Evolutionary conservation across 257 asterid species (phyloP).

Genomic region (Rauvolfia tetraphylla): DNA sequence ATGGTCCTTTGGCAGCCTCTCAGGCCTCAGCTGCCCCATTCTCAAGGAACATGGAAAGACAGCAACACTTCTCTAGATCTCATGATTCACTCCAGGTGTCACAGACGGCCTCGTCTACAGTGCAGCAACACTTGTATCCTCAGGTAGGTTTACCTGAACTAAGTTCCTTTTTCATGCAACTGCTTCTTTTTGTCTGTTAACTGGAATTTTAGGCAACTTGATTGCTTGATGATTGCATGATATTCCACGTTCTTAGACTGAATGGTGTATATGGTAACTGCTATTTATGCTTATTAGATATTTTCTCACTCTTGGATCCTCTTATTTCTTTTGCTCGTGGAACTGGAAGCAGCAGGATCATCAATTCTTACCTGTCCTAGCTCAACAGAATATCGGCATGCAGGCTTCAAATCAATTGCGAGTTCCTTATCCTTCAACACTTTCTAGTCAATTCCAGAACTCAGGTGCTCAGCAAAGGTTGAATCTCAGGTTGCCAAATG

Average conservation of each 20-base stretch:
- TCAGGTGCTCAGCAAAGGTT: slow-evolving; percentile 23
- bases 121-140: slow-evolving; percentile 27
- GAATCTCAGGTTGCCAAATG: slow-evolving; percentile 11
- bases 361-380: slow-evolving; percentile 20
- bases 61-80: slow-evolving; percentile 19
- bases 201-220: neutral
- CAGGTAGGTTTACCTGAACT: slow-evolving; percentile 29
- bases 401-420: slow-evolving; percentile 33
- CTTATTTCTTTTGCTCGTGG: slow-evolving; percentile 14
- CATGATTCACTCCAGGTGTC: slow-evolving; percentile 28
- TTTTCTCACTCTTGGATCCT: neutral
- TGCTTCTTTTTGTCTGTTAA: neutral
- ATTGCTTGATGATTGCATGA: neutral
- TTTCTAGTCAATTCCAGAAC: slow-evolving; percentile 24
- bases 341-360: slow-evolving; percentile 32
- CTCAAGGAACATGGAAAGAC: slow-evolving; percentile 23
- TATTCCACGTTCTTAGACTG: neutral
- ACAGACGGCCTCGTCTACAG: slow-evolving; percentile 30
- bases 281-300: neutral
- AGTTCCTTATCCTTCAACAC: slow-evolving; percentile 24
- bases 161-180: neutral
- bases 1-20: slow-evolving; percentile 34
- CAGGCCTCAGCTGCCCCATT: slow-evolving; percentile 34
- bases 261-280: neutral
- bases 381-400: slow-evolving; percentile 33